These are phyloP conservation scores for Myriosclerotinia scirpicola DNA, from an alignment of 2,329 filamentous ascomycete species.

Conservation along the genomic window DNA sequence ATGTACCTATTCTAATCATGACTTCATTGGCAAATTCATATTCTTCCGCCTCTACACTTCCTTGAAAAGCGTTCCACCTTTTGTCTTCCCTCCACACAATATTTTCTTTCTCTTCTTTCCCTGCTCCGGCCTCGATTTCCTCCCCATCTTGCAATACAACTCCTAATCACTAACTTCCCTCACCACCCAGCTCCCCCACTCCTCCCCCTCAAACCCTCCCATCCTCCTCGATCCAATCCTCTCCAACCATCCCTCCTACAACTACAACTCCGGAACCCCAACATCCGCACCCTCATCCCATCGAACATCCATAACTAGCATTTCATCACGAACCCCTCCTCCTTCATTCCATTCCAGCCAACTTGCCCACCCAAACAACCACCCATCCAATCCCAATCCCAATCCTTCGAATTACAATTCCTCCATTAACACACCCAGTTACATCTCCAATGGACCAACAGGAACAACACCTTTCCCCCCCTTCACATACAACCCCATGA, in stretches of 20 bases:
- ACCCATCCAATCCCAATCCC: constrained; percentile 33
- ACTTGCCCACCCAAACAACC: constrained; percentile 20
- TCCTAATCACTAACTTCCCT: background rate
- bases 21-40: no score
- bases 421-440: constrained; percentile 24
- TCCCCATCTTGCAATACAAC: background rate
- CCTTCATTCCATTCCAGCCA: constrained; percentile 30
- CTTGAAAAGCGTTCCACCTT: no score
- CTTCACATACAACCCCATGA: constrained; percentile 25
- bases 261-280: constrained; percentile 35
- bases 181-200: constrained; percentile 32
- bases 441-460: background rate
- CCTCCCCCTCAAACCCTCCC: constrained; percentile 28
- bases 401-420: no score
- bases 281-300: constrained; percentile 28
- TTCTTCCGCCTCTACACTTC: no score
- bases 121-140: background rate
- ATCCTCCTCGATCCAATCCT: constrained; percentile 34
- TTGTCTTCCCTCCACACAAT: no score
- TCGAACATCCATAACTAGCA: constrained; percentile 8
- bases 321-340: constrained; percentile 23
- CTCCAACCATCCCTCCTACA: constrained; percentile 24
- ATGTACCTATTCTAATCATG: no score
- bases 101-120: no score
- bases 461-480: constrained; percentile 23